Evolutionary conservation across 2,329 filamentous ascomycete genomes (phyloP).

Genomic region (Coniochaeta sp.): DNA sequence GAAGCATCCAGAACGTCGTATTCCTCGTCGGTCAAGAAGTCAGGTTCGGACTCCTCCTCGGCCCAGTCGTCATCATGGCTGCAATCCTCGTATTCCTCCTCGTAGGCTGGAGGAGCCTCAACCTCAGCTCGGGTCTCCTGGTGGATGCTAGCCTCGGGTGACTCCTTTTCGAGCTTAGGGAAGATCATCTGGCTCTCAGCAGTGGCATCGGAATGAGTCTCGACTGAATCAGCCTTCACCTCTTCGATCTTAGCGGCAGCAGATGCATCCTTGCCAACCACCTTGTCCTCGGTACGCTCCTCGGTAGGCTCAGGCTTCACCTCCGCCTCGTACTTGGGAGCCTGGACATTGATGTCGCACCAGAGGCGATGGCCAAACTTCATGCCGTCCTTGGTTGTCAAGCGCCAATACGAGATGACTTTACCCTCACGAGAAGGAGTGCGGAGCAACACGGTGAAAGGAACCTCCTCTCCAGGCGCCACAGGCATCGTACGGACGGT

Average conservation of each 20-base stretch:
- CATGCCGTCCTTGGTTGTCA: constrained; percentile 71
- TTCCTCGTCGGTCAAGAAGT: constrained; percentile 93
- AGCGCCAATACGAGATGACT: constrained; percentile 91
- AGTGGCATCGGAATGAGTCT: constrained; percentile 26
- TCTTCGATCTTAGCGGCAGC: constrained; percentile 1
- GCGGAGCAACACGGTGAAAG: constrained; percentile 80
- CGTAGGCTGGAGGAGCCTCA: constrained; percentile 25
- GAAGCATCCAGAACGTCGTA: constrained; percentile 96
- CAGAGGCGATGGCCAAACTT: constrained; percentile 91
- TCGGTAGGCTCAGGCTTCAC: constrained; percentile 42
- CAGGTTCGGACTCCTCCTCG: constrained; percentile 56
- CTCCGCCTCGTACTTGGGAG: constrained; percentile 28
- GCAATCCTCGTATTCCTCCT: constrained; percentile 47
- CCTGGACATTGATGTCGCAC: constrained; percentile 77
- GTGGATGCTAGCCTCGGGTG: constrained; percentile 73
- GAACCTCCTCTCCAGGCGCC: constrained; percentile 63
- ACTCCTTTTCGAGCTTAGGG: constrained; percentile 93
- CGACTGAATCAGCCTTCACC: constrained; percentile 5
- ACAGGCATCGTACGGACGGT: constrained; percentile 66
- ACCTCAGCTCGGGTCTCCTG: constrained; percentile 30
- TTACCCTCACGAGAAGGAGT: constrained; percentile 70
- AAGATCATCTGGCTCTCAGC: constrained; percentile 78
- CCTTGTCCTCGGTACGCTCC: constrained; percentile 4
- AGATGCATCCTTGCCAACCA: background rate
- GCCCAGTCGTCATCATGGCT: constrained; percentile 50